Conservation (phyloP, 192 early-diverging fungal species). For the Backusella australiensis region DNA sequence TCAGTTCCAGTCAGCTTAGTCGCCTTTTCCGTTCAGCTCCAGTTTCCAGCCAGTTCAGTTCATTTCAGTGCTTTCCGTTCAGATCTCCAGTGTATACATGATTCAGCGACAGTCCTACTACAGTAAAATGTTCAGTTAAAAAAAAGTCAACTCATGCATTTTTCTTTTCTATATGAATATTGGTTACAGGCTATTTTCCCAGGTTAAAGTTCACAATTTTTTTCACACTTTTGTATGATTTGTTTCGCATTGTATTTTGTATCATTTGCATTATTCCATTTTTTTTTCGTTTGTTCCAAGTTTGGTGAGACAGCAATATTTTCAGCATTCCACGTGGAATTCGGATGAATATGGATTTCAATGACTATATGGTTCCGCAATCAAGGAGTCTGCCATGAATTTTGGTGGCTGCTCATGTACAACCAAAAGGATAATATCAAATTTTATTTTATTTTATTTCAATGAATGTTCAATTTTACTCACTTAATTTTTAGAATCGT, state of each 20-base stretch:
- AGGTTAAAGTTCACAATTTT: not conserved
- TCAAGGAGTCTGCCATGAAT: not conserved
- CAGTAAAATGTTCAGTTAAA: not conserved
- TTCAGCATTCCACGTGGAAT: not conserved
- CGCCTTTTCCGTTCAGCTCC: not conserved
- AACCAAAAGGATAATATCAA: not conserved
- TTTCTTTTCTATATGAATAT: not conserved
- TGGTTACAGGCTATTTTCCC: not conserved
- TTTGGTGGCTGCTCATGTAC: not conserved
- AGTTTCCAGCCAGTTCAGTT: not conserved
- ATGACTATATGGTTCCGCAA: not conserved
- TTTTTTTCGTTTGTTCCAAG: not conserved
- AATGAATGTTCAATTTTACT: not conserved
- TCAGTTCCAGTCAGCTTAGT: not conserved
- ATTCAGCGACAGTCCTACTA: not conserved
- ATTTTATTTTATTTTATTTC: not conserved
- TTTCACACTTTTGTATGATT: not conserved
- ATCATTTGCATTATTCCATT: not conserved
- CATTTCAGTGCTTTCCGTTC: not conserved
- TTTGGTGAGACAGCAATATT: not conserved
- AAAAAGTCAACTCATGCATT: constrained; percentile 1
- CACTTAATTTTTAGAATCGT: not conserved
- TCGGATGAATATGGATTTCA: not conserved
- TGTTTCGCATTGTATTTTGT: not conserved
- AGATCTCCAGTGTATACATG: not conserved